These are phyloP conservation scores for Emergomyces orientalis DNA, from an alignment of 2,329 filamentous ascomycete genomes.

Conservation along the genomic window DNA sequence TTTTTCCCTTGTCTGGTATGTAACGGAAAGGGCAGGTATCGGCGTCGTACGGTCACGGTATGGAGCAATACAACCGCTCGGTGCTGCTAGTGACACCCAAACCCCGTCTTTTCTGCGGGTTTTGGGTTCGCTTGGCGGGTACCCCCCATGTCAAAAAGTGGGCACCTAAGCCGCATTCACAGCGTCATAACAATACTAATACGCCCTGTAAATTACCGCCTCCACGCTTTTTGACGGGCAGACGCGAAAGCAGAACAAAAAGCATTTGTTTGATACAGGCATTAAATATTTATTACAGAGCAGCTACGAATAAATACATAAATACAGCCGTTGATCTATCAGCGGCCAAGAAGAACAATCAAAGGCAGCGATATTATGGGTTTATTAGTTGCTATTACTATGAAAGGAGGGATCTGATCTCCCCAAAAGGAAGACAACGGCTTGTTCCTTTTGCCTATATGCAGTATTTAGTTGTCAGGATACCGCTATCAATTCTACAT, in stretches of 20 bases:
- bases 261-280: too few species aligned
- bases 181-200: background rate
- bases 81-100: background rate
- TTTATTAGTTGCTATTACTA: too few species aligned
- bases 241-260: background rate
- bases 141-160: background rate
- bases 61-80: background rate
- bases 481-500: too few species aligned
- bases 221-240: background rate
- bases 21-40: background rate
- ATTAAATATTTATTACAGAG: too few species aligned
- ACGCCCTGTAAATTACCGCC: background rate
- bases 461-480: too few species aligned
- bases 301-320: too few species aligned
- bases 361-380: background rate
- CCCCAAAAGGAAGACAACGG: too few species aligned
- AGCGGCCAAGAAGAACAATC: background rate
- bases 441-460: too few species aligned
- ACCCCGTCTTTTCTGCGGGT: background rate
- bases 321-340: too few species aligned
- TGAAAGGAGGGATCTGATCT: too few species aligned
- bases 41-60: background rate
- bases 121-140: too few species aligned
- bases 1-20: background rate
- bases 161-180: background rate